Evolutionary conservation across 345 rosid genomes (phyloP), one percentile per base, ranked within the genome.

Genomic region (Pelargonium nanum): DNA sequence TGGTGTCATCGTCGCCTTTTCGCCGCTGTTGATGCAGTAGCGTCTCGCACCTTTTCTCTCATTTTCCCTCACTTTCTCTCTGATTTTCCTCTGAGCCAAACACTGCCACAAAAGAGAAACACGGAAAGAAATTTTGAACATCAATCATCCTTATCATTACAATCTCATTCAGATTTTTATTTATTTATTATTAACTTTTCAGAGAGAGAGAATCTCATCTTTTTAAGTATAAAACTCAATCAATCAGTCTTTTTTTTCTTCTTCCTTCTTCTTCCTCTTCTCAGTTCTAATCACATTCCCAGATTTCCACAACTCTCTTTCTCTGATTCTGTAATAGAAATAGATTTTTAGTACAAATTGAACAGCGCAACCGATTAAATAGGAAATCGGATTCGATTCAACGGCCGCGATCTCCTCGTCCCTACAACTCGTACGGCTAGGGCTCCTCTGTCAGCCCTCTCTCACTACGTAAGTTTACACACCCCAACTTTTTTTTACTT

Each of bases 391-490:
- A n/a, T n/a, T 60, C 62, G 66, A 76, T 66, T 72, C 55, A 74
- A 67, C 84, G 77, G 74, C 66, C 65, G 57, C 60, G 73, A 75
- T 77, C 81, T 73, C 72, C 67, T 73, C 65, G 60, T 57, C 58
- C 48, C n/a, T 40, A 2, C 45, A n/a, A 50, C 70, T 77, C 83
- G 65, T 75, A 72, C 81, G 76, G 68, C 69, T 53, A 40, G 74
- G 72, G 65, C 67, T 66, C 60, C 57, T 50, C 21, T 65, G 65
- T 62, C 74, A 64, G 61, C 69, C 55, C 61, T 60, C 54, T 19
- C 63, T 70, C 53, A 72, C 78, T 72, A 74, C 67, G 68, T 68
- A 65, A 50, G 59, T 61, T 20, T 16, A 52, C 30, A 58, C 61
- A 30, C 59, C 65, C 72, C 71, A 70, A 67, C 54, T 19, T 53